A percentile compares a stretch with the other conserved stretches of the same genome.
Evolutionary conservation across 805 yeast species (phyloP).

Genomic region (Zygoascus tannicola): DNA sequence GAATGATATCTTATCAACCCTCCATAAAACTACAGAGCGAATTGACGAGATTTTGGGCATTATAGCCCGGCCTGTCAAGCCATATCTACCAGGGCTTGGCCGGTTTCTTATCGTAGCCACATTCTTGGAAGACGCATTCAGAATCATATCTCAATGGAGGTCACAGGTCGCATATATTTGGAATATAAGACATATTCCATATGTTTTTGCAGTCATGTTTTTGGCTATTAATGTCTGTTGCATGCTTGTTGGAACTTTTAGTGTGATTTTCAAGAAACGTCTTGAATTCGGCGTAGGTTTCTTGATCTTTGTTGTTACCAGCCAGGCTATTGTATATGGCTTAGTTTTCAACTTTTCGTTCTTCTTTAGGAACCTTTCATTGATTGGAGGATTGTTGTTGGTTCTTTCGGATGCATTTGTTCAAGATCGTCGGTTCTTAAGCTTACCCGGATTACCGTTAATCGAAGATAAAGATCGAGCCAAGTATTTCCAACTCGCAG

Average conservation of each 20-base stretch:
- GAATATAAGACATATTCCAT: slow-evolving; percentile 70
- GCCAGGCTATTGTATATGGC: slow-evolving; percentile 86
- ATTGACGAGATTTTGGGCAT: slow-evolving; percentile 27
- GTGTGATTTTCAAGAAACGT: slow-evolving; percentile 59
- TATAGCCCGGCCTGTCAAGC: slow-evolving; percentile 28
- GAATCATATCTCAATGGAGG: slow-evolving; percentile 81
- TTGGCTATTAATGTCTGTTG: slow-evolving; percentile 51
- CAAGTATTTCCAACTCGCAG: slow-evolving; percentile 76
- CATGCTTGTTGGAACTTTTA: slow-evolving; percentile 66
- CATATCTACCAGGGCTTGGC: slow-evolving; percentile 72
- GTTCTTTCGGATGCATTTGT: slow-evolving; percentile 82
- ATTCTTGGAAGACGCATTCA: slow-evolving; percentile 76
- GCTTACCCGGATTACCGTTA: slow-evolving; percentile 71
- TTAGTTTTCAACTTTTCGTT: slow-evolving; percentile 71
- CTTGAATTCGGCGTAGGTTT: slow-evolving; percentile 62
- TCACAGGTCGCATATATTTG: slow-evolving; percentile 82
- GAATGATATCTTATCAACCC: slow-evolving; percentile 7
- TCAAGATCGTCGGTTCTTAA: slow-evolving; percentile 55
- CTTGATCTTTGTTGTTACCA: slow-evolving; percentile 58
- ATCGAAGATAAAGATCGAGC: slow-evolving; percentile 59
- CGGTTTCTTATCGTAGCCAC: slow-evolving; percentile 88
- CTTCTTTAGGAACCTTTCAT: slow-evolving; percentile 77
- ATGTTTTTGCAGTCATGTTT: slow-evolving; percentile 66
- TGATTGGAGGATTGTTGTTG: slow-evolving; percentile 83
- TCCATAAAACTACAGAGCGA: slow-evolving; percentile 19